Conservation (phyloP, 768 basidiomycete species). For the Leccinum disarticulatum region DNA sequence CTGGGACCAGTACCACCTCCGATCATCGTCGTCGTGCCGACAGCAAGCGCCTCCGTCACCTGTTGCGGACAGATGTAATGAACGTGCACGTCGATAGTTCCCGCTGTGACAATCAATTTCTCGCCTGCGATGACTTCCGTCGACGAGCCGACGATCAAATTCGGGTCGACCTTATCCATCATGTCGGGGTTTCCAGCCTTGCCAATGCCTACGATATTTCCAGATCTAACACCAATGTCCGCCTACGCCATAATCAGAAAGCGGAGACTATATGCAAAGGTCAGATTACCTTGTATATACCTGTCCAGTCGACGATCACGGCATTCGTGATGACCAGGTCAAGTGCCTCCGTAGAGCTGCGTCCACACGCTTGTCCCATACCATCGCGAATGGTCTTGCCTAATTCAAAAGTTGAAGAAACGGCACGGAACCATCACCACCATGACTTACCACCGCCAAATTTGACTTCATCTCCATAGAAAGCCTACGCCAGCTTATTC, state of each 20-base stretch:
- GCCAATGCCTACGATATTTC: slow-evolving; percentile 81
- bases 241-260: slow-evolving; percentile 51
- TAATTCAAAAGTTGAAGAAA: slow-evolving; percentile 26
- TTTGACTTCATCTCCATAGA: slow-evolving; percentile 96
- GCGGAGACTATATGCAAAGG: not conserved
- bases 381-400: slow-evolving; percentile 95
- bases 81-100: slow-evolving; percentile 87
- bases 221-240: slow-evolving; percentile 89
- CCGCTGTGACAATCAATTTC: slow-evolving; percentile 90
- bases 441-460: slow-evolving; percentile 80
- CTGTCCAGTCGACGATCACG: slow-evolving; percentile 90
- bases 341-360: slow-evolving; percentile 63
- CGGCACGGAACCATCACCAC: not conserved
- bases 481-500: slow-evolving; percentile 47
- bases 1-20: slow-evolving; percentile 96
- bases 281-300: slow-evolving; percentile 80
- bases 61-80: slow-evolving; percentile 97
- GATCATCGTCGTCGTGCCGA: slow-evolving; percentile 90
- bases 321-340: slow-evolving; percentile 97
- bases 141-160: slow-evolving; percentile 81
- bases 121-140: slow-evolving; percentile 98
- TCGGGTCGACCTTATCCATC: slow-evolving; percentile 74
- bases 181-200: slow-evolving; percentile 97
- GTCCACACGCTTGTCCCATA: slow-evolving; percentile 89
- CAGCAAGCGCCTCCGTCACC: slow-evolving; percentile 79